A percentile compares a stretch with the other conserved stretches of the same genome.
phyloP scores from a whole-genome alignment of 371 early-diverging fungal species.

The Apophysomyces sp. region DNA sequence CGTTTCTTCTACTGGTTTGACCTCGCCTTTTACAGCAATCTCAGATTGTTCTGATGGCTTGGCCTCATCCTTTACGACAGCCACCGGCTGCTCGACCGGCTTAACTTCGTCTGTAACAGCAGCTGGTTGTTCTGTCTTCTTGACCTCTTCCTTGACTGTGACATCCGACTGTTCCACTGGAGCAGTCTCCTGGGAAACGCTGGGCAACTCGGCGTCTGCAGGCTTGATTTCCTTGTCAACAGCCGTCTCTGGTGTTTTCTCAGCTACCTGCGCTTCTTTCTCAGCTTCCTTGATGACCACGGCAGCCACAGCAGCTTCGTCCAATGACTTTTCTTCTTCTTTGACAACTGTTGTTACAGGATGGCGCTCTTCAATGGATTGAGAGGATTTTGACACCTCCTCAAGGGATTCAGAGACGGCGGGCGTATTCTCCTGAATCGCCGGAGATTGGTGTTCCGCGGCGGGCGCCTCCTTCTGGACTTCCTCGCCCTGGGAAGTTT shows the following conservation, averaged over 20 bases:
- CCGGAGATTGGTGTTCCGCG: constrained; percentile 1
- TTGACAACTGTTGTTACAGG: constrained; percentile 1
- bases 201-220: not conserved
- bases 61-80: not conserved
- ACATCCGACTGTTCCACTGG: no score
- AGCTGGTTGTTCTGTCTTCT: not conserved
- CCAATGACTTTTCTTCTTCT: not conserved
- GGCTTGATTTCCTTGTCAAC: not conserved
- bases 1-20: not conserved
- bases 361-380: not conserved
- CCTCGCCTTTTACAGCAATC: not conserved
- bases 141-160: no score
- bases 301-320: not conserved
- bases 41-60: not conserved
- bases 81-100: not conserved
- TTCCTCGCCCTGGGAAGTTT: constrained; percentile 13
- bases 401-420: not conserved
- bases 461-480: constrained; percentile 1
- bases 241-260: not conserved
- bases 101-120: not conserved
- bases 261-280: not conserved
- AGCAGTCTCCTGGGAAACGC: no score
- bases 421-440: not conserved
- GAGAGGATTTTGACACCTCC: not conserved
- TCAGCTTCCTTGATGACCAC: not conserved